Conservation (phyloP, 768 basidiomycete species). For the Tylopilus sp. region DNA sequence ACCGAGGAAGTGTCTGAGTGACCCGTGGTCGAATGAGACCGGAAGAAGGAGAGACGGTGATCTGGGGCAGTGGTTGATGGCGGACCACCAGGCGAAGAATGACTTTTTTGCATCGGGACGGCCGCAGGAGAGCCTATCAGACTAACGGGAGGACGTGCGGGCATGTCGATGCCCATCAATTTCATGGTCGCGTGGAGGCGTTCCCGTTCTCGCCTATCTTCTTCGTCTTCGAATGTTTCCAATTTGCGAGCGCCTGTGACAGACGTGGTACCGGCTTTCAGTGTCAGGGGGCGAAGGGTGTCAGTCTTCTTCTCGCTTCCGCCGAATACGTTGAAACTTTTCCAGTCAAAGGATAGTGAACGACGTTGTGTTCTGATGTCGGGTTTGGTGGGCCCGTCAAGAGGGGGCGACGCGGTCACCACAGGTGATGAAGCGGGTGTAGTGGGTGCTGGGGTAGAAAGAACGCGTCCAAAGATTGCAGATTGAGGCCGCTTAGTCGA, state of each 20-base stretch:
- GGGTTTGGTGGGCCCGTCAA: conserved; percentile 24
- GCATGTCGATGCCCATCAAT: conserved; percentile 84
- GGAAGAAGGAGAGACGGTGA: conserved; percentile 72
- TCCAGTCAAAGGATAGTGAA: conserved; percentile 86
- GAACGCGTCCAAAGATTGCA: conserved; percentile 41
- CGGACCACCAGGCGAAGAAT: conserved; percentile 35
- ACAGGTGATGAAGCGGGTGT: conserved; percentile 27
- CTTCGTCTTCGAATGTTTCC: conserved; percentile 89
- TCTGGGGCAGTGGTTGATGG: conserved; percentile 26
- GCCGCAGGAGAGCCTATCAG: conserved; percentile 27
- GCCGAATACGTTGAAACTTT: conserved; percentile 65
- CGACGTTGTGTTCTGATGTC: conserved; percentile 53
- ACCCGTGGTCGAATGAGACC: conserved; percentile 42
- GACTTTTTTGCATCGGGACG: conserved; percentile 38
- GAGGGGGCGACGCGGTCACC: conserved; percentile 16
- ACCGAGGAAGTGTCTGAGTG: conserved; percentile 47
- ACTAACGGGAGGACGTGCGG: conserved; percentile 40
- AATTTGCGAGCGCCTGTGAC: conserved; percentile 70
- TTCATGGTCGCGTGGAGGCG: conserved; percentile 90
- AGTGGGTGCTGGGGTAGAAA: conserved; percentile 38
- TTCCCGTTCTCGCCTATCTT: conserved; percentile 84
- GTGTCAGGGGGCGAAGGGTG: conserved; percentile 64
- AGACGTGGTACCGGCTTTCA: conserved; percentile 59
- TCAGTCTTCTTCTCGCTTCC: conserved; percentile 63
- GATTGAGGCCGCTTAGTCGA: conserved; percentile 57